Evolutionary conservation across 2,329 filamentous ascomycete genomes (phyloP).

Genomic region (Orbilia blumenaviensis): DNA sequence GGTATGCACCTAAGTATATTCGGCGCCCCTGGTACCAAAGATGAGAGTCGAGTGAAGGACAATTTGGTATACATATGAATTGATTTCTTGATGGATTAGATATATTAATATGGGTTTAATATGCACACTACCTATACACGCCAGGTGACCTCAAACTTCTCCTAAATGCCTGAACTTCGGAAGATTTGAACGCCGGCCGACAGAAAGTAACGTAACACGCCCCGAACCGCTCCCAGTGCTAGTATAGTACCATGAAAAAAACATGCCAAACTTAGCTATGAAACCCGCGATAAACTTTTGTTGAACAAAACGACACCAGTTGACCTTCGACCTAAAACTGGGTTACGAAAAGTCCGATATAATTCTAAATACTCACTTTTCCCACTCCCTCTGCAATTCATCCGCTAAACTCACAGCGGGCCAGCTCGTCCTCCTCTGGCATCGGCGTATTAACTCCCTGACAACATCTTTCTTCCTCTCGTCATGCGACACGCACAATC

Average conservation of each 20-base stretch:
- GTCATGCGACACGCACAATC: conserved; percentile 62
- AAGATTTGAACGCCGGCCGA: neutral
- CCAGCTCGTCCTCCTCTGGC: conserved; percentile 62
- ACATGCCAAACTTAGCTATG: too few species aligned
- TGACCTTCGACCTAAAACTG: too few species aligned
- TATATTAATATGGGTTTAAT: too few species aligned
- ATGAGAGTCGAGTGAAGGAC: too few species aligned
- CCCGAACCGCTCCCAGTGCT: neutral
- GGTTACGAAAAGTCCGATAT: too few species aligned
- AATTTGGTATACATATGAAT: too few species aligned
- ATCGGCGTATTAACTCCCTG: conserved; percentile 60
- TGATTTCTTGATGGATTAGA: too few species aligned
- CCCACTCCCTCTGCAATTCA: conserved; percentile 59
- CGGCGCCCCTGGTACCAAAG: too few species aligned
- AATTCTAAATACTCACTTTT: conserved; percentile 11
- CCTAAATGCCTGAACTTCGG: neutral
- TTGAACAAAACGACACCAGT: neutral
- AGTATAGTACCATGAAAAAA: neutral
- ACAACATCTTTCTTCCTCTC: conserved; percentile 60
- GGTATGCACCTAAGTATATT: too few species aligned
- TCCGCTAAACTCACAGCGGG: conserved; percentile 59
- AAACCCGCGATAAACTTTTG: neutral
- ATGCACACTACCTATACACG: too few species aligned
- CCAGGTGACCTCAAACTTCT: neutral
- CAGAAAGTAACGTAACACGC: neutral